Evolutionary conservation across 1,284 basidiomycete genomes (phyloP), one percentile per base, ranked within the genome.

Genomic region (Ustilago trichophora): DNA sequence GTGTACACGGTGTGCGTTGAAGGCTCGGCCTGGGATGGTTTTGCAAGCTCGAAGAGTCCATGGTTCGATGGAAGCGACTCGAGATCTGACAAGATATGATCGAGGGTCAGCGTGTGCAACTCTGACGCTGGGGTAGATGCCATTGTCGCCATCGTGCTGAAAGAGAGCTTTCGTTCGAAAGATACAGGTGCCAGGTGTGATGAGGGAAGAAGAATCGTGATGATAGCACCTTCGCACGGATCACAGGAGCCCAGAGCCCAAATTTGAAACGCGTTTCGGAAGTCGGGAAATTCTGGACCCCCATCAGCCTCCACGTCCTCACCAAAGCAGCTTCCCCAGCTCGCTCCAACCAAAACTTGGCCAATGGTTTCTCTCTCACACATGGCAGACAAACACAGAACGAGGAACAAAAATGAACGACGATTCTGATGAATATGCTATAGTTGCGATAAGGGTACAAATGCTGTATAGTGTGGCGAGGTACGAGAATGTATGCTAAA

Each of bases 71-170:
- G 15, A 3, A 63, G 48, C 12, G 25, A 1, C 6, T 51, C 52
- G 19, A 63, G 52, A 18, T 63, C 59, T 2, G 48, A 51, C 9
- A 63, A 24, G n/a, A 63, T 56, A 21, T 55, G 47, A n/a, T 56
- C 59, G 6, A 63, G 52, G 5, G 47, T 56, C 21, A 63, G 59
- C 31, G 52, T 51, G 18, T 29, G 10, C 15, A 56, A 32, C 47
- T 54, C 52, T 1, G 22, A 5, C 12, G 36, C n/a, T 13, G 42
- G 3, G 6, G 33, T 13, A 11, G 22, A n/a, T 5, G 27, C 24
- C 3, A 18, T 15, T 32, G 41, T 26, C 15, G 58, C 41, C 58
- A 49, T 54, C 13, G 26, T 40, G 7, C 12, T 6, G 6, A 6
- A 33, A 3, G 3, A 24, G 18, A 24, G 22, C 11, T 6, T n/a